Evolutionary conservation across 345 rosid species (phyloP).

Genomic region (Citrus australasica): DNA sequence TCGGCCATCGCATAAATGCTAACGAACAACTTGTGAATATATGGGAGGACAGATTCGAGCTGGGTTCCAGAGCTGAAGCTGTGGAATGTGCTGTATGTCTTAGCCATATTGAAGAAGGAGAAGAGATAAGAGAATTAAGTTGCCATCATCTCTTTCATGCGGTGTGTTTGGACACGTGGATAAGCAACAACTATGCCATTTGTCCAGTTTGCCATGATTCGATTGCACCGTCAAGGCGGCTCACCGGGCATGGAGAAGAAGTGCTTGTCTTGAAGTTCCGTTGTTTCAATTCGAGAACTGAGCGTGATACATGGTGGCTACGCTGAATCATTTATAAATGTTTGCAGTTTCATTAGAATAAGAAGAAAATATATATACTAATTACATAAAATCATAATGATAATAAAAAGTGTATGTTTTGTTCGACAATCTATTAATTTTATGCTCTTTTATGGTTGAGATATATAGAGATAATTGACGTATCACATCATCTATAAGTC

Average conservation of each 20-base stretch:
- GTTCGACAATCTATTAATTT: too few species aligned
- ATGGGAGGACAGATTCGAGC: background rate
- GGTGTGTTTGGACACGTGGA: slow-evolving; percentile 34
- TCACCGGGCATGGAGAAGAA: background rate
- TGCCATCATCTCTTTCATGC: slow-evolving; percentile 40
- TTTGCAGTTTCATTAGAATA: too few species aligned
- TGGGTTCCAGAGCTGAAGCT: background rate
- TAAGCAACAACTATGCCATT: slow-evolving; percentile 3
- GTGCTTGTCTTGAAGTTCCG: slow-evolving; percentile 10
- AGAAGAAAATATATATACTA: too few species aligned
- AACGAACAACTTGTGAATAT: background rate
- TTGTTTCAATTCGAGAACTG: background rate
- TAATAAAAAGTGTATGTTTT: too few species aligned
- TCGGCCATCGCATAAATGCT: background rate
- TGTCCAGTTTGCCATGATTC: slow-evolving; percentile 42
- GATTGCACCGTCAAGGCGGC: background rate
- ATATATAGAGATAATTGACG: too few species aligned
- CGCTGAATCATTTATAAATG: slow-evolving; percentile 12
- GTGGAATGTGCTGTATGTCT: slow-evolving; percentile 27
- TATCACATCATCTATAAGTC: too few species aligned
- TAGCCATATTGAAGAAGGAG: slow-evolving; percentile 21
- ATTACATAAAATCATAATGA: too few species aligned
- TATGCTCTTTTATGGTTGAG: too few species aligned
- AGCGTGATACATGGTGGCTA: slow-evolving; percentile 36
- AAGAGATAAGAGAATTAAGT: slow-evolving; percentile 24